Percentiles rank a stretch among this genome's conserved stretches.
phyloP scores from a whole-genome alignment of 2,329 filamentous ascomycete genomes.

The Diaporthe sp. region DNA sequence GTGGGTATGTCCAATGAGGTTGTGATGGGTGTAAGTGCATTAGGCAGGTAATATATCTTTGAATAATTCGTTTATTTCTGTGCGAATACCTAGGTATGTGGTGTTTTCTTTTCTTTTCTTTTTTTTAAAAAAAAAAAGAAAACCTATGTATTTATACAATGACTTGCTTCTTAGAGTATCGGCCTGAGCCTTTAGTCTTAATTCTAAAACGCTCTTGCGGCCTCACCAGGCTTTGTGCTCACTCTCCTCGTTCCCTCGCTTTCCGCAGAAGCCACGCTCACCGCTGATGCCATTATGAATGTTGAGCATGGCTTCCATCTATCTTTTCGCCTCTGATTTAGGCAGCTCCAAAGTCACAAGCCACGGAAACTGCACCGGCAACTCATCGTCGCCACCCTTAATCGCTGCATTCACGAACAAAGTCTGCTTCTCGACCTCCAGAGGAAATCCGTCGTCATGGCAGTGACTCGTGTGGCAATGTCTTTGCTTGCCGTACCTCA shows the following conservation, averaged over 20 bases:
- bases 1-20: no score
- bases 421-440: slow-evolving; percentile 58
- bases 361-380: slow-evolving; percentile 44
- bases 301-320: background rate
- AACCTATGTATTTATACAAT: no score
- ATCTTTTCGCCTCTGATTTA: background rate
- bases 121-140: no score
- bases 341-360: slow-evolving; percentile 44
- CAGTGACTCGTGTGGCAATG: slow-evolving; percentile 53
- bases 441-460: slow-evolving; percentile 45
- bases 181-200: no score
- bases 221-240: background rate
- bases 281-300: background rate
- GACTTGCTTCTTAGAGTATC: no score
- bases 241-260: background rate
- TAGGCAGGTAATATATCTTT: no score
- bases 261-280: slow-evolving; percentile 1
- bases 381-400: slow-evolving; percentile 45
- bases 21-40: no score
- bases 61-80: no score
- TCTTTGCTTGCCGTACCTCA: slow-evolving; percentile 36
- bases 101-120: no score
- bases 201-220: no score
- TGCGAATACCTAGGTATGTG: no score
- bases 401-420: slow-evolving; percentile 70